These are phyloP conservation scores for Dacryopinax spathularia DNA, from an alignment of 768 basidiomycete species.

Conservation along the genomic window DNA sequence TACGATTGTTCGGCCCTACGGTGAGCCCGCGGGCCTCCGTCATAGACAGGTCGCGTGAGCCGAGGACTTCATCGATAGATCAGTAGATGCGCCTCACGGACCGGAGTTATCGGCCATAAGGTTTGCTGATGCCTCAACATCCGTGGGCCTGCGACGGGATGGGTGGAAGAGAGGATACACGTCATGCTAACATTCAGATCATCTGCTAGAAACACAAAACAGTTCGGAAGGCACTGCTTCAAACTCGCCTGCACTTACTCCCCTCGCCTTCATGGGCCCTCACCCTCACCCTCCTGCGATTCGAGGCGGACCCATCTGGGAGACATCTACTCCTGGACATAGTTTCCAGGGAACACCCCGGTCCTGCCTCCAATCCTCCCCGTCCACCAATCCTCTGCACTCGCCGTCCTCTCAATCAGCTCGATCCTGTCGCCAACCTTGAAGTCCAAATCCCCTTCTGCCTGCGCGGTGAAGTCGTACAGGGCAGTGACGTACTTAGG, in stretches of 20 bases:
- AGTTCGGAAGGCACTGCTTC: neutral
- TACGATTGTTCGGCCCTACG: too few relatives aligned
- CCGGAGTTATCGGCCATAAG: too few relatives aligned
- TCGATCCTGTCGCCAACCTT: conserved; percentile 81
- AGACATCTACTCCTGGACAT: conserved; percentile 16
- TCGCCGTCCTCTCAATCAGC: conserved; percentile 66
- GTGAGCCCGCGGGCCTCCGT: too few relatives aligned
- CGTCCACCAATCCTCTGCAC: conserved; percentile 95
- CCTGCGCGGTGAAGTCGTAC: conserved; percentile 91
- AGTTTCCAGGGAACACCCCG: conserved; percentile 74
- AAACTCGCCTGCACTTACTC: neutral
- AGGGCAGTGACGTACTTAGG: conserved; percentile 75
- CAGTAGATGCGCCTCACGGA: too few relatives aligned
- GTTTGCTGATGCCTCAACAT: too few relatives aligned
- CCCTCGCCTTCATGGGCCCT: neutral
- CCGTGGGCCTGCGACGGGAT: neutral
- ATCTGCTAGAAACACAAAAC: neutral
- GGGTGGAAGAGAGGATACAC: neutral
- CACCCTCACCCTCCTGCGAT: neutral
- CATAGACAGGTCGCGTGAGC: too few relatives aligned
- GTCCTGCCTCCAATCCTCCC: conserved; percentile 66
- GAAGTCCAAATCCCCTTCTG: conserved; percentile 87
- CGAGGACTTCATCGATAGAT: too few relatives aligned
- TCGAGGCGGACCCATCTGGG: neutral
- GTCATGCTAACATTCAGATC: too few relatives aligned